Conservation (phyloP, 768 basidiomycete species). For the Hygrocybe coccinea region DNA sequence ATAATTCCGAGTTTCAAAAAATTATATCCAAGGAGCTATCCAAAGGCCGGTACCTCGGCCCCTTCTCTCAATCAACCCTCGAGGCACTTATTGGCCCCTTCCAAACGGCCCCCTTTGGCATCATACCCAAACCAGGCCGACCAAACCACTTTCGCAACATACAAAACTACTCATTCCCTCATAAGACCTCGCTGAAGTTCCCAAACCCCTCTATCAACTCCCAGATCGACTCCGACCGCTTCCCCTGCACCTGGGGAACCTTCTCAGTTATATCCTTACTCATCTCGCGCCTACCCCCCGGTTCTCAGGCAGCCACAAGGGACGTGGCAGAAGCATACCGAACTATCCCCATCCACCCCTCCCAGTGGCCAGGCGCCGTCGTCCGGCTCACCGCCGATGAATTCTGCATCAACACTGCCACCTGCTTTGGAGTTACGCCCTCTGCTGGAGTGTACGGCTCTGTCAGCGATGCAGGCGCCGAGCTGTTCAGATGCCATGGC, state of each 20-base stretch:
- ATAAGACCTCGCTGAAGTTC: neutral
- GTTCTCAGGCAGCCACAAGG: constrained; percentile 24
- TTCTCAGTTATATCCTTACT: constrained; percentile 21
- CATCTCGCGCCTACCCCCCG: constrained; percentile 24
- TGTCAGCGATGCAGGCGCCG: constrained; percentile 17
- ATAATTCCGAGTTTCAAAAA: neutral
- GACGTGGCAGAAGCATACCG: constrained; percentile 34
- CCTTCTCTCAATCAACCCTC: neutral
- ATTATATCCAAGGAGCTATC: neutral
- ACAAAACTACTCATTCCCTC: constrained; percentile 19
- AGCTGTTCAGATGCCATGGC: constrained; percentile 22
- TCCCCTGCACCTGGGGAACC: constrained; percentile 30
- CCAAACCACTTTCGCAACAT: constrained; percentile 8
- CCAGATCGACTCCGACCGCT: constrained; percentile 27
- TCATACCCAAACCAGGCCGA: constrained; percentile 17
- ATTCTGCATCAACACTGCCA: constrained; percentile 24
- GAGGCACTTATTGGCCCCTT: constrained; percentile 14
- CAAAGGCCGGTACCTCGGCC: constrained; percentile 15
- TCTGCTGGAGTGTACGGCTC: constrained; percentile 24
- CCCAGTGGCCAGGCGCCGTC: constrained; percentile 36
- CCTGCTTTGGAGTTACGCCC: constrained; percentile 20
- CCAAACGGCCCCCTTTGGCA: constrained; percentile 14
- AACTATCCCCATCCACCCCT: constrained; percentile 25
- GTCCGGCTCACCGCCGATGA: constrained; percentile 18
- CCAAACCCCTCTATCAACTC: neutral